Evolutionary conservation across 768 basidiomycete species (phyloP).

Genomic region (Leccinum barrowsii): DNA sequence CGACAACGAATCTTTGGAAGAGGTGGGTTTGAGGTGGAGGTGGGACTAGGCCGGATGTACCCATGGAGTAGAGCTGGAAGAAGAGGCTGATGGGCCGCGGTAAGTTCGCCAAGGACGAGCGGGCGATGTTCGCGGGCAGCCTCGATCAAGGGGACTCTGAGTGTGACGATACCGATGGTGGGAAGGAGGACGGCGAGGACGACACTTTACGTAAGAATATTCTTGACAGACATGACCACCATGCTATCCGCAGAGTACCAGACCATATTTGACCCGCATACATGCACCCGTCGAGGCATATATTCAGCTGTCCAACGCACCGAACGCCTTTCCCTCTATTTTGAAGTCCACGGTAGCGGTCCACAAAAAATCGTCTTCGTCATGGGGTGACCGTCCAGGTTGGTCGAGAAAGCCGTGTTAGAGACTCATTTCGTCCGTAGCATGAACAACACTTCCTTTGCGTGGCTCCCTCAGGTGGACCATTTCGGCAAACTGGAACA

Average conservation of each 20-base stretch:
- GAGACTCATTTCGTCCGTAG: conserved; percentile 30
- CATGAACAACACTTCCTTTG: conserved; percentile 59
- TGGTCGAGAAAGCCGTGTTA: neutral
- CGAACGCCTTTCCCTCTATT: conserved; percentile 75
- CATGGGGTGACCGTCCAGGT: conserved; percentile 53
- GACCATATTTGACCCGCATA: conserved; percentile 56
- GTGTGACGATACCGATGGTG: conserved; percentile 15
- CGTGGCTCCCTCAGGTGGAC: conserved; percentile 62
- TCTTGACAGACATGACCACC: neutral
- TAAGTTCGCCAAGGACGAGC: conserved; percentile 38
- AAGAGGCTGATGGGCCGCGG: conserved; percentile 38
- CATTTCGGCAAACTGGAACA: conserved; percentile 54
- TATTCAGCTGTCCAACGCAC: conserved; percentile 63
- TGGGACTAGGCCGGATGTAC: conserved; percentile 7
- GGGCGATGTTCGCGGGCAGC: conserved; percentile 37
- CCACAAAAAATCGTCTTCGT: conserved; percentile 68
- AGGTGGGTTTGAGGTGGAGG: conserved; percentile 8
- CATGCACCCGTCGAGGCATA: conserved; percentile 67
- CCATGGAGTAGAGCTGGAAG: conserved; percentile 42
- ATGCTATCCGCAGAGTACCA: conserved; percentile 20
- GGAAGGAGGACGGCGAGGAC: neutral
- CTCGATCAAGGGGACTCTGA: conserved; percentile 41
- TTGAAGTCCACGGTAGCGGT: conserved; percentile 70
- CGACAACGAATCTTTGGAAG: conserved; percentile 41
- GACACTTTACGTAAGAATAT: neutral